Evolutionary conservation across 148 eudicot species (phyloP).

Genomic region (Pouteria glomerata): DNA sequence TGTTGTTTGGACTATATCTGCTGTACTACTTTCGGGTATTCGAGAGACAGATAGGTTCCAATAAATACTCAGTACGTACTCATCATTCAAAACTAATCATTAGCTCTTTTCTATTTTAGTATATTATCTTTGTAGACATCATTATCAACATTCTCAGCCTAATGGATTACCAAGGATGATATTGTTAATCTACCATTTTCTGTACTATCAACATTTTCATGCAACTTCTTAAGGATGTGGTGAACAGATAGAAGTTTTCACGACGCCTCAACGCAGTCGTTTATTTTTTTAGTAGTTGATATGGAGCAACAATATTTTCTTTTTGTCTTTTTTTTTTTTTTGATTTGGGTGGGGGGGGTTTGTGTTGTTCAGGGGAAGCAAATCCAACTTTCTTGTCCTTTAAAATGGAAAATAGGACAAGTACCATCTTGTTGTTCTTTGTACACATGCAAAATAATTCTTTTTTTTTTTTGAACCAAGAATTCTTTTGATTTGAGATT

Average conservation of each 20-base stretch:
- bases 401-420: background rate
- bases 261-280: background rate
- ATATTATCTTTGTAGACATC: background rate
- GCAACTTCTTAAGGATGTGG: background rate
- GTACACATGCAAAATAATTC: too few relatives aligned
- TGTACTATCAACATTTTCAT: background rate
- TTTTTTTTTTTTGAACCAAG: too few relatives aligned
- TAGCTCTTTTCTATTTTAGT: background rate
- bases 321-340: background rate
- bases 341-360: background rate
- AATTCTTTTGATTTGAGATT: background rate
- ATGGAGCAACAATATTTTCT: background rate
- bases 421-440: too few relatives aligned
- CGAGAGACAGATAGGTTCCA: constrained; percentile 97
- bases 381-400: background rate
- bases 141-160: background rate
- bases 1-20: constrained; percentile 80
- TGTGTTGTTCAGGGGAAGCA: background rate
- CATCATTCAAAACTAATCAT: background rate
- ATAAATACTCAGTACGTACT: constrained; percentile 79
- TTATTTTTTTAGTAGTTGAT: background rate
- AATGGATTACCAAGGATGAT: background rate
- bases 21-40: constrained; percentile 92
- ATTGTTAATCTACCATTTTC: constrained; percentile 3
- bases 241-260: background rate